Evolutionary conservation across 2,329 filamentous ascomycete species (phyloP).

Genomic region (Trichoderma endophyticum): DNA sequence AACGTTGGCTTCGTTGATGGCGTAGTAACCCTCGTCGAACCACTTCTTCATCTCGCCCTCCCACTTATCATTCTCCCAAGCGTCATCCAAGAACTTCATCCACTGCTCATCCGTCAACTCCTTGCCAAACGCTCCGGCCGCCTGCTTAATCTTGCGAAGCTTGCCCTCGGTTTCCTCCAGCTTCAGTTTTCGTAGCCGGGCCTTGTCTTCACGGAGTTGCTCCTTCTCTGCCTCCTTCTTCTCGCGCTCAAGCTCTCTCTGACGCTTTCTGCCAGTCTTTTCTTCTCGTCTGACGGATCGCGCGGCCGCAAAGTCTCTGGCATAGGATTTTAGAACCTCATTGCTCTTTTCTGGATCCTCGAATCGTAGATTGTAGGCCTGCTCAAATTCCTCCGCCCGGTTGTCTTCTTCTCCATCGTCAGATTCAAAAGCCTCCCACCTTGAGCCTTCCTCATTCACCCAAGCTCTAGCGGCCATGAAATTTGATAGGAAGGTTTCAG

Average conservation of each 20-base stretch:
- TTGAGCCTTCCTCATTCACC: slow-evolving; percentile 65
- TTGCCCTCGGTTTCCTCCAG: slow-evolving; percentile 88
- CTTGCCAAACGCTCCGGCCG: slow-evolving; percentile 73
- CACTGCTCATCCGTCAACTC: slow-evolving; percentile 71
- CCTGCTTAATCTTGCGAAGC: slow-evolving; percentile 82
- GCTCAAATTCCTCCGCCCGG: slow-evolving; percentile 81
- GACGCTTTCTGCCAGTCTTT: slow-evolving; percentile 69
- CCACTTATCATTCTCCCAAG: slow-evolving; percentile 88
- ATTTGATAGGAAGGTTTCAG: slow-evolving; percentile 89
- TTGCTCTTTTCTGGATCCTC: slow-evolving; percentile 88
- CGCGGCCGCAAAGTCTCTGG: slow-evolving; percentile 77
- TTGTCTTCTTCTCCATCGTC: slow-evolving; percentile 84
- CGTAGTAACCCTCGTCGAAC: slow-evolving; percentile 92
- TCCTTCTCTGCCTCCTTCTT: slow-evolving; percentile 76
- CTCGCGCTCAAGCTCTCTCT: slow-evolving; percentile 73
- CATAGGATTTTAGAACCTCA: slow-evolving; percentile 82
- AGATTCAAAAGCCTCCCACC: slow-evolving; percentile 82
- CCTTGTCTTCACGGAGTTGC: slow-evolving; percentile 74
- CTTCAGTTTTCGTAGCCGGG: slow-evolving; percentile 79
- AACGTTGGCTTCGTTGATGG: slow-evolving; percentile 65
- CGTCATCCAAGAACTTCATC: slow-evolving; percentile 78
- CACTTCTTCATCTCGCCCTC: slow-evolving; percentile 83
- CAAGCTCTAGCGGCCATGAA: slow-evolving; percentile 92
- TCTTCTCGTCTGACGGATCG: slow-evolving; percentile 86
- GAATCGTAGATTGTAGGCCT: slow-evolving; percentile 93